phyloP scores from a whole-genome alignment of 306 rosid genomes.

The Nissolia schottii region DNA sequence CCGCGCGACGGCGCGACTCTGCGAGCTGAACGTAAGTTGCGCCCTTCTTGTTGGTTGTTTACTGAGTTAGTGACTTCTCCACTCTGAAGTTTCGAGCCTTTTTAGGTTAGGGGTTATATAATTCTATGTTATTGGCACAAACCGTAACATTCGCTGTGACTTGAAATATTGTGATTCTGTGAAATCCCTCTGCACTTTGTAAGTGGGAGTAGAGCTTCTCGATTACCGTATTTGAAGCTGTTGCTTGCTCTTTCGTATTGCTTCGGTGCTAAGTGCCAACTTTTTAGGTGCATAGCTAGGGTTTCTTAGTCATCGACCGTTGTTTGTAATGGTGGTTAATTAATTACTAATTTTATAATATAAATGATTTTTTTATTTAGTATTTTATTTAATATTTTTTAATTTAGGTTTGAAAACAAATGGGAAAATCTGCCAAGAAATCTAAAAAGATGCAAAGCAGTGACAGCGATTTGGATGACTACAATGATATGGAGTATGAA shows the following conservation, averaged over 20 bases:
- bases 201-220: background rate
- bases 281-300: no score
- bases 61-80: no score
- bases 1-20: no score
- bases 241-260: background rate
- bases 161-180: background rate
- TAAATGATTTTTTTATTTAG: background rate
- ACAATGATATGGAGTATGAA: slow-evolving; percentile 27
- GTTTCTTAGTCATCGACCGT: background rate
- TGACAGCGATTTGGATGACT: slow-evolving; percentile 40
- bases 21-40: no score
- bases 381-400: background rate
- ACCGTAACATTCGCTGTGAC: background rate
- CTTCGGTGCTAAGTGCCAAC: background rate
- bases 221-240: background rate
- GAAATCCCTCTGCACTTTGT: no score
- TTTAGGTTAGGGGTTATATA: background rate
- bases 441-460: slow-evolving; percentile 14
- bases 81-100: background rate
- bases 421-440: slow-evolving; percentile 45
- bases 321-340: background rate
- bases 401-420: slow-evolving; percentile 19
- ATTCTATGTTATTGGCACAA: background rate
- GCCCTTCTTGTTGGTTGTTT: no score
- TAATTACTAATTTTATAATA: background rate